Evolutionary conservation across 352 stramenopile species (phyloP).

Genomic region (Phytophthora fragariaefolia): DNA sequence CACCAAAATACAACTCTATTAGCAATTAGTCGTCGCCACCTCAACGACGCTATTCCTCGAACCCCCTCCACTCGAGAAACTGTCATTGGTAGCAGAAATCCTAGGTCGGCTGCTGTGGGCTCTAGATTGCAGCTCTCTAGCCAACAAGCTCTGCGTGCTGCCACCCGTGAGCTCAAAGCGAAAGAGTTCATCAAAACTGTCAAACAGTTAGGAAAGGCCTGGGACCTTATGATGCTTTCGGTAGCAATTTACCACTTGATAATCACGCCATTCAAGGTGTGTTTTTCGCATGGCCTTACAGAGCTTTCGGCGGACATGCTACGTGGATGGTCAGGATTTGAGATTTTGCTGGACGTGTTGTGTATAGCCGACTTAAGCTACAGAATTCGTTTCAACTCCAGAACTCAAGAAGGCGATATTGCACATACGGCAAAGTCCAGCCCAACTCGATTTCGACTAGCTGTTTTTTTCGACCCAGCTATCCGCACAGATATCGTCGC

Average conservation of each 20-base stretch:
- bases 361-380: constrained; percentile 53
- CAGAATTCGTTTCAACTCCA: constrained; percentile 38
- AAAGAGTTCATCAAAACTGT: constrained; percentile 53
- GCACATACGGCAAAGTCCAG: not conserved
- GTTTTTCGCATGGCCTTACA: constrained; percentile 54
- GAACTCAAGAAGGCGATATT: constrained; percentile 13
- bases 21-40: constrained; percentile 2
- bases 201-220: constrained; percentile 44
- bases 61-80: constrained; percentile 8
- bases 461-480: constrained; percentile 28
- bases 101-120: not conserved
- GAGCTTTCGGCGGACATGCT: constrained; percentile 25
- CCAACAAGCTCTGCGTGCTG: constrained; percentile 17
- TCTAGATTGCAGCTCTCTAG: constrained; percentile 12
- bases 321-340: constrained; percentile 48
- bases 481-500: constrained; percentile 51
- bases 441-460: constrained; percentile 6
- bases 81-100: not conserved
- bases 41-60: constrained; percentile 11
- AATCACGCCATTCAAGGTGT: constrained; percentile 62
- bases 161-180: constrained; percentile 23
- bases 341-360: constrained; percentile 64
- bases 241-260: constrained; percentile 54
- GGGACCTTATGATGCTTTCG: constrained; percentile 60
- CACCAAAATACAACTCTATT: not conserved